A percentile compares a stretch with the other conserved stretches of the same genome.
Evolutionary conservation across 352 stramenopile genomes (phyloP).

Genomic region (Phytophthora capsici): DNA sequence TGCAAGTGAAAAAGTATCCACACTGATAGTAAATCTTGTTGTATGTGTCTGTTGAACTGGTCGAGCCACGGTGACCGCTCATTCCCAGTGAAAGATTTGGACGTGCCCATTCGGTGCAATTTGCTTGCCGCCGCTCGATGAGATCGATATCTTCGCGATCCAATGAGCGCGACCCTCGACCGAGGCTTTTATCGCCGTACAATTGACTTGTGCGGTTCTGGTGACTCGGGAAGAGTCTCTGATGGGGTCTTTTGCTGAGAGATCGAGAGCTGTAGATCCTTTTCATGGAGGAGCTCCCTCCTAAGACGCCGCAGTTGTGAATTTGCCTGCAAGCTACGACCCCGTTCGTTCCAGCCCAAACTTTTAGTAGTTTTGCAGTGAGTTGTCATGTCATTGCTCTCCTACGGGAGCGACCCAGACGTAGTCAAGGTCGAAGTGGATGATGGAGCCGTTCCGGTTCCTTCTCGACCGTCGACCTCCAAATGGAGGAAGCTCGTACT

Average conservation of each 20-base stretch:
- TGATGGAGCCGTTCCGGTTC: neutral
- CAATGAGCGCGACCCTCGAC: constrained; percentile 9
- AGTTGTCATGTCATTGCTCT: constrained; percentile 28
- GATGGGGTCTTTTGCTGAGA: constrained; percentile 15
- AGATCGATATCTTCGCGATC: neutral
- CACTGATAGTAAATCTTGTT: too few species aligned
- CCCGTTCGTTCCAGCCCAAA: constrained; percentile 8
- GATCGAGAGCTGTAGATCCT: constrained; percentile 7
- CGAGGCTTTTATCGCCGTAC: constrained; percentile 9
- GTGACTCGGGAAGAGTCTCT: constrained; percentile 19
- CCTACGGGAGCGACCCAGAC: constrained; percentile 24
- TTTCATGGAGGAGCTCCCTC: neutral
- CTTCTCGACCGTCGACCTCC: neutral
- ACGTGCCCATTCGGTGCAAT: neutral
- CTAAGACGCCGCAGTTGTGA: constrained; percentile 18
- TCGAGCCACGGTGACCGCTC: constrained; percentile 1
- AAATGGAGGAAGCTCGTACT: constrained; percentile 29
- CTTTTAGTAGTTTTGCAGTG: constrained; percentile 14
- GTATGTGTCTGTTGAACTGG: neutral
- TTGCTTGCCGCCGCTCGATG: constrained; percentile 4
- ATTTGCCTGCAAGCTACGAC: constrained; percentile 25
- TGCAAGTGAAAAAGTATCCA: too few species aligned
- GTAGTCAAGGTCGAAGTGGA: constrained; percentile 12
- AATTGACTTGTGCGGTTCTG: constrained; percentile 23
- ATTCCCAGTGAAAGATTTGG: constrained; percentile 14